Evolutionary conservation across 2,329 filamentous ascomycete species (phyloP).

Genomic region (Scedosporium aurantiacum): DNA sequence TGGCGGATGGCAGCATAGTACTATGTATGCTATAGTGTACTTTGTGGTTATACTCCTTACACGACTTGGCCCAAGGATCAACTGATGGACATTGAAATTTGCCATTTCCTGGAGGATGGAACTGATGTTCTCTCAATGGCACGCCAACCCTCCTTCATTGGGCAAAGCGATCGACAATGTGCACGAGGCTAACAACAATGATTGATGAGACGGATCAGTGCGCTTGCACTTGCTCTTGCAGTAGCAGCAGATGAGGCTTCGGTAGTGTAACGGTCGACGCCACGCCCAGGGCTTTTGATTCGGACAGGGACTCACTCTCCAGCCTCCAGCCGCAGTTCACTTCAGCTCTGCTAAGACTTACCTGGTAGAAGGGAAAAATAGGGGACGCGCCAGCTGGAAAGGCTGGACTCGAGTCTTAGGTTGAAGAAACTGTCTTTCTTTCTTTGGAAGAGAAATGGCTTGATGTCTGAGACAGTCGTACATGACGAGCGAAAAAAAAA

Average conservation of each 20-base stretch:
- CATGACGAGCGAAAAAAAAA: neutral
- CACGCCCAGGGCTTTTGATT: neutral
- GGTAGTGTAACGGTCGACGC: neutral
- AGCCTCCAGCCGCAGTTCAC: too few relatives aligned
- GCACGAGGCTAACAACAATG: neutral
- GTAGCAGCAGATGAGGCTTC: neutral
- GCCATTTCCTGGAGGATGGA: too few relatives aligned
- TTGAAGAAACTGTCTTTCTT: neutral
- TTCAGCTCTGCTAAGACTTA: too few relatives aligned
- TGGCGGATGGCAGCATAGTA: too few relatives aligned
- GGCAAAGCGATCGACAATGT: neutral
- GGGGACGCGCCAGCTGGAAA: neutral
- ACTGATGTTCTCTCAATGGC: neutral
- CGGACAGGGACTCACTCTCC: too few relatives aligned
- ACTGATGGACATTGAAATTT: neutral
- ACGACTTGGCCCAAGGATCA: too few relatives aligned
- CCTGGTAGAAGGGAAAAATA: too few relatives aligned
- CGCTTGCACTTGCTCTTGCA: neutral
- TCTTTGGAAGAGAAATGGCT: neutral
- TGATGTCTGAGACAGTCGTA: neutral
- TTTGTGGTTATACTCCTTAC: too few relatives aligned
- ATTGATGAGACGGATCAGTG: neutral
- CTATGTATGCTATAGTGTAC: too few relatives aligned
- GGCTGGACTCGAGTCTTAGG: too few relatives aligned
- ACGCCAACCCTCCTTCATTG: neutral